Evolutionary conservation across 148 eudicot species (phyloP).

Genomic region (Beta vulgaris): DNA sequence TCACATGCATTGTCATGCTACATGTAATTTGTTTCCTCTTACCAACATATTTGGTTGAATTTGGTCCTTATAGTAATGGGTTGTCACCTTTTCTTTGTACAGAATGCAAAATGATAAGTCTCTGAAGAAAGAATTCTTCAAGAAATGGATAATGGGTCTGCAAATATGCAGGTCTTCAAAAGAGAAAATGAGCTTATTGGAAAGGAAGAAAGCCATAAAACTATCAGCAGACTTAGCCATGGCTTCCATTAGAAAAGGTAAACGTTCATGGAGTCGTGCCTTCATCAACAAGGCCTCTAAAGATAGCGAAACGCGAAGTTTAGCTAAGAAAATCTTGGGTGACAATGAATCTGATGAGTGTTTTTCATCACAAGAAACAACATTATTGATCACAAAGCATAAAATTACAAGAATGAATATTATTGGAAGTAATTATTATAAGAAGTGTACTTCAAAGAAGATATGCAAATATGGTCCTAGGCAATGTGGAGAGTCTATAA

Average conservation of each 20-base stretch:
- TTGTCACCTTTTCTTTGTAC: not conserved
- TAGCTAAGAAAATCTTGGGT: constrained; percentile 25
- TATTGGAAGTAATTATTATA: not conserved
- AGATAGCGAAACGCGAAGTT: constrained; percentile 9
- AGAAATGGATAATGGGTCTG: constrained; percentile 61
- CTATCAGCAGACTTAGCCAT: constrained; percentile 70
- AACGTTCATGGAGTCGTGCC: constrained; percentile 52
- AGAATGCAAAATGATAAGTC: constrained; percentile 36
- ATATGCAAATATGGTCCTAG: constrained; percentile 13
- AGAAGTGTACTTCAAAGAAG: constrained; percentile 15
- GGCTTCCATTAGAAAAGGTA: constrained; percentile 52
- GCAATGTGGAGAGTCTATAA: constrained; percentile 17
- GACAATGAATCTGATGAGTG: not conserved
- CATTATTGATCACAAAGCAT: not conserved
- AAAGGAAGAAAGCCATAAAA: constrained; percentile 69
- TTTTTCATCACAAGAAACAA: not conserved
- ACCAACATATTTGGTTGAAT: not conserved
- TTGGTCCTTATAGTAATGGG: not conserved
- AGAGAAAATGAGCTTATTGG: constrained; percentile 41
- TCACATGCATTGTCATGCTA: not conserved
- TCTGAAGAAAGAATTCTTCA: constrained; percentile 53
- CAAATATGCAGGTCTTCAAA: constrained; percentile 39
- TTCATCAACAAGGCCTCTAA: constrained; percentile 40
- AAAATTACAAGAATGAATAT: not conserved
- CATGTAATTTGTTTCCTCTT: not conserved